Percentiles rank a stretch among this genome's conserved stretches.
These are phyloP conservation scores for Russula virescens DNA, from an alignment of 768 basidiomycete genomes.

Conservation along the genomic window DNA sequence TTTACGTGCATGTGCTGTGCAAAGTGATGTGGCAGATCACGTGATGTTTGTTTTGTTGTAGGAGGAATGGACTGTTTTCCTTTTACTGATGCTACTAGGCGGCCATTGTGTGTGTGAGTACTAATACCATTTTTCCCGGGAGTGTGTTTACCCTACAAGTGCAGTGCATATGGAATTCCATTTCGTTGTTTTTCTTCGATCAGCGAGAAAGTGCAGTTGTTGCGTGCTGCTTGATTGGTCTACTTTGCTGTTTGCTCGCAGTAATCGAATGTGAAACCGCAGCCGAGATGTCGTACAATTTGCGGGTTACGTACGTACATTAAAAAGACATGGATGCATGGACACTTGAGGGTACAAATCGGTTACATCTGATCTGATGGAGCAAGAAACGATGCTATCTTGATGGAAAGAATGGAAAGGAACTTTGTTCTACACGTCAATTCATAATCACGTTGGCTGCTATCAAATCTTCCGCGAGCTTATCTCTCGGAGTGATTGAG, in stretches of 20 bases:
- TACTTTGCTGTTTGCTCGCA: no score
- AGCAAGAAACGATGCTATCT: no score
- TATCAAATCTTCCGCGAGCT: neutral
- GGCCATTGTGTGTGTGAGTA: neutral
- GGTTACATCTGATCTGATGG: no score
- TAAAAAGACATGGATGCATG: no score
- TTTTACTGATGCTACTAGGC: neutral
- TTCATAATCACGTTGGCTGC: neutral
- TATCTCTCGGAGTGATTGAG: conserved; percentile 6
- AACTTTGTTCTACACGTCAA: neutral
- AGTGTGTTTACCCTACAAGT: neutral
- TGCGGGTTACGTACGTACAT: no score
- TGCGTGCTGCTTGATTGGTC: no score
- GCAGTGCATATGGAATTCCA: no score
- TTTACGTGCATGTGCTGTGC: neutral
- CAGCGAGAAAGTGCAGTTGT: no score
- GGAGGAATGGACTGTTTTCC: neutral
- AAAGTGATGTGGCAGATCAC: neutral
- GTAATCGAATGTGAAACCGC: no score
- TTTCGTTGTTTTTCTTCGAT: no score
- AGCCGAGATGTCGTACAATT: no score
- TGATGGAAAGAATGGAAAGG: neutral
- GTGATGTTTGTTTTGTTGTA: conserved; percentile 2
- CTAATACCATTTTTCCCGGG: neutral
- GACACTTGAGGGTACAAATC: no score